Base-by-base conservation (phyloP, 164 flowering plant genomes). In the Tinospora cordifolia region DNA sequence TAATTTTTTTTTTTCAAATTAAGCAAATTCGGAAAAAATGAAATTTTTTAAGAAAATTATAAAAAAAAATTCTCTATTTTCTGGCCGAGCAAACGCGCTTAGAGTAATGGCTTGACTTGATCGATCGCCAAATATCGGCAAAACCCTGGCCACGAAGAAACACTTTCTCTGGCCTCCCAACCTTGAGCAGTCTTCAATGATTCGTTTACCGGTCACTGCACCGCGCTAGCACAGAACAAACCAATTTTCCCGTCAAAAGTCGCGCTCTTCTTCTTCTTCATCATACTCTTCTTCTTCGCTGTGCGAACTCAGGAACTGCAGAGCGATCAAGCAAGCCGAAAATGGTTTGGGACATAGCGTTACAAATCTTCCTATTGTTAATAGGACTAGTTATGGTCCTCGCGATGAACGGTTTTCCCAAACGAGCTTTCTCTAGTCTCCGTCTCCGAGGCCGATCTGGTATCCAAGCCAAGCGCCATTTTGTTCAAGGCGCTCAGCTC, bases 401-500 rank as follows among this genome's bases (percentile, higher is more conserved):
- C 22, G 71, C 68, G n/a, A 77, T 84, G 79, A 75, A 84, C 82
- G 71, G 80, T 54, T 49, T 86, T 74, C 98, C 96, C 14, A 75
- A 77, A 38, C 81, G 79, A 51, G 47, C 74, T 73, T 60, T 85
- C 40, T 3, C 83, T 72, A 77, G 75, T 41, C 65, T 86, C 74
- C 87, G 86, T 19, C 60, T 40, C 67, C 76, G 83, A 34, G 60
- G 66, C 81, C 85, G 87, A 17, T 24, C 83, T 73, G 67, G 75
- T 21, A 36, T 74, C 77, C 82, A 85, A 54, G 85, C 98, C 76
- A 84, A 88, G 73, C 90, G 87, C 74, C 98, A 91, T 85, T 93
- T 93, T 89, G 88, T 91, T 75, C 66, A 64, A 41, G 96, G 93
- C 26, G 98, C 98, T 12, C 96, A 93, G 79, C 85, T 85, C 78